A percentile compares a stretch with the other conserved stretches of the same genome.
phyloP scores from a whole-genome alignment of 2,329 filamentous ascomycete genomes.

The Hawksworthiomyces lignivorus region DNA sequence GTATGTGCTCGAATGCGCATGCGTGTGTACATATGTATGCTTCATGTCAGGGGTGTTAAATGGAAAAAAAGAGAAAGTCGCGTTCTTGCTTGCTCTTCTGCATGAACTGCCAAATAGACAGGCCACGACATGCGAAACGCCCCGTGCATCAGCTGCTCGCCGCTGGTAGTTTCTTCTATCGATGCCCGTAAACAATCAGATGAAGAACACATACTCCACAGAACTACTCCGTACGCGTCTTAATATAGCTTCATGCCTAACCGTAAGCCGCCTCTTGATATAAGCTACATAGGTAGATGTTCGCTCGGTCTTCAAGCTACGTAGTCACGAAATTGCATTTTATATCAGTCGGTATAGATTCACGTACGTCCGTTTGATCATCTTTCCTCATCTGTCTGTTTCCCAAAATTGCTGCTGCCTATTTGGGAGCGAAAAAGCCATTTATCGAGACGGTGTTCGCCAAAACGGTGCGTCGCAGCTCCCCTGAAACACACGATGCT shows the following conservation, averaged over 20 bases:
- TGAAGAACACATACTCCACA: too few relatives aligned
- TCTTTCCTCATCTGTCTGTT: neutral
- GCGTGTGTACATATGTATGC: too few relatives aligned
- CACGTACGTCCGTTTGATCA: constrained; percentile 5
- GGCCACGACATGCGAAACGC: constrained; percentile 12
- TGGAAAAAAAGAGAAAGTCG: constrained; percentile 2
- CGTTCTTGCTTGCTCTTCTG: constrained; percentile 8
- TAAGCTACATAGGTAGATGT: too few relatives aligned
- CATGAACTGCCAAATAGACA: constrained; percentile 9
- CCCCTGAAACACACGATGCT: constrained; percentile 12
- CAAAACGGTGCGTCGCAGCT: too few relatives aligned
- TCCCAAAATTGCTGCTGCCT: constrained; percentile 5
- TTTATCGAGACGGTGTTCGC: too few relatives aligned
- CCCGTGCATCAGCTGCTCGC: constrained; percentile 11
- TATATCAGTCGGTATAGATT: too few relatives aligned
- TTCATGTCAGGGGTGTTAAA: constrained; percentile 9
- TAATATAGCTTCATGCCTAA: too few relatives aligned
- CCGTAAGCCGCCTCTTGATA: too few relatives aligned
- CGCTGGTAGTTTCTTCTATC: neutral
- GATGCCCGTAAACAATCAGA: neutral
- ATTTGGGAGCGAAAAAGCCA: neutral
- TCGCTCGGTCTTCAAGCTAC: too few relatives aligned
- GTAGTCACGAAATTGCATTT: too few relatives aligned
- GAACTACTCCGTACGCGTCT: too few relatives aligned
- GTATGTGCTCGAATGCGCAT: too few relatives aligned